These are phyloP conservation scores for Sphagnum tenellum DNA, from an alignment of 225 moss, liverwort and hornwort genomes.

Conservation along the genomic window DNA sequence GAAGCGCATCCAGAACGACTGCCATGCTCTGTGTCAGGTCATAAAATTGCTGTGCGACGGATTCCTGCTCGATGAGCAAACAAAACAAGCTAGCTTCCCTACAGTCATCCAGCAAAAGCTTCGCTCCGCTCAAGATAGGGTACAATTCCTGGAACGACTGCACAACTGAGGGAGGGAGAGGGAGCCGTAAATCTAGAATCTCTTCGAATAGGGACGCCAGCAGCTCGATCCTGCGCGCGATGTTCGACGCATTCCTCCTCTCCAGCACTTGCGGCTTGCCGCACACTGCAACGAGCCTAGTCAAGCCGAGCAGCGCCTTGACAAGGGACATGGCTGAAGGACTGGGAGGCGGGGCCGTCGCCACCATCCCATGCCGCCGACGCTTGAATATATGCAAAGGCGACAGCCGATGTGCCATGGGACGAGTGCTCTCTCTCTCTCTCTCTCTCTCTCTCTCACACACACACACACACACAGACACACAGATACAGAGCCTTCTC, in stretches of 20 bases:
- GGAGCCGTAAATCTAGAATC: constrained; percentile 25
- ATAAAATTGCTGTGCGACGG: constrained; percentile 26
- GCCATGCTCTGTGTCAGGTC: constrained; percentile 40
- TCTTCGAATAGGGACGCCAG: constrained; percentile 52
- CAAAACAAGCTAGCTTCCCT: constrained; percentile 42
- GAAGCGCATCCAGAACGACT: constrained; percentile 22
- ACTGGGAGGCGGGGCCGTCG: constrained; percentile 39
- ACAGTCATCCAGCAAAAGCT: constrained; percentile 41
- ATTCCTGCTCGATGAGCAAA: constrained; percentile 44
- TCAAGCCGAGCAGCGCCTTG: constrained; percentile 23
- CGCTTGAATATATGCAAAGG: constrained; percentile 22
- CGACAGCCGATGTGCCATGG: not conserved
- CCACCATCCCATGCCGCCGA: constrained; percentile 15
- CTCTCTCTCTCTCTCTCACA: no score
- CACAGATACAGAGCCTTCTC: no score
- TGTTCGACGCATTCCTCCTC: constrained; percentile 36
- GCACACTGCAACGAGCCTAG: constrained; percentile 19
- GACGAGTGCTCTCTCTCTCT: no score
- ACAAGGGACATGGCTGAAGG: constrained; percentile 44
- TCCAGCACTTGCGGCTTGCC: constrained; percentile 40
- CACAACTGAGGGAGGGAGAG: constrained; percentile 33
- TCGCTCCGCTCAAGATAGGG: constrained; percentile 30
- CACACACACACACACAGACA: no score
- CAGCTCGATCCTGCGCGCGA: constrained; percentile 37
- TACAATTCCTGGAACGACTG: constrained; percentile 41